Evolutionary conservation across 257 asterid species (phyloP).

Genomic region (Echium plantagineum): DNA sequence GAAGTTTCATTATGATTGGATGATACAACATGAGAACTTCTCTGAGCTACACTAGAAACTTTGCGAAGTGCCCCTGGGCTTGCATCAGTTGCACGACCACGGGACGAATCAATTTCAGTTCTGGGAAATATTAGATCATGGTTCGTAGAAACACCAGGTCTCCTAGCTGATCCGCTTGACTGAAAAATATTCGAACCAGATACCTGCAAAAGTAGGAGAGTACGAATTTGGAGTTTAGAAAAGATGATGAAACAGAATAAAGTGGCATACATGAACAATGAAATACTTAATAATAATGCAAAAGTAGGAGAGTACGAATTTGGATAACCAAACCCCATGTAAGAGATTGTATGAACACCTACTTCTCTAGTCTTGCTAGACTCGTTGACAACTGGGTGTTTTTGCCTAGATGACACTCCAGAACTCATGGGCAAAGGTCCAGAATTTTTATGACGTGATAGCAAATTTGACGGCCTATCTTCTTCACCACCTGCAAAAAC

Average conservation of each 20-base stretch:
- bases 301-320: no score
- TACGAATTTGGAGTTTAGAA: neutral
- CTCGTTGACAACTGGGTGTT: constrained; percentile 39
- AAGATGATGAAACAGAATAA: neutral
- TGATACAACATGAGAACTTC: constrained; percentile 44
- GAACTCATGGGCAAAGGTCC: constrained; percentile 30
- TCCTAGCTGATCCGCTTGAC: constrained; percentile 44
- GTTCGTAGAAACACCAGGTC: constrained; percentile 48
- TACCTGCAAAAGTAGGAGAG: constrained; percentile 26
- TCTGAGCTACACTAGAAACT: constrained; percentile 30
- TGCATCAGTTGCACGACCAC: constrained; percentile 36
- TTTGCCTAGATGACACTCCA: constrained; percentile 50
- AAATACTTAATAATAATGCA: neutral
- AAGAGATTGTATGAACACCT: constrained; percentile 5
- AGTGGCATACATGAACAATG: neutral
- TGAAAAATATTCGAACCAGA: constrained; percentile 32
- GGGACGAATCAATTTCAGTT: constrained; percentile 26
- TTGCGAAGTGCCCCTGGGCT: constrained; percentile 27
- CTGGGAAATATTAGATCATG: constrained; percentile 40
- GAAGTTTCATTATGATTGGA: constrained; percentile 44
- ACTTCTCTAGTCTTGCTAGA: constrained; percentile 46
- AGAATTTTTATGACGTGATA: constrained; percentile 34
- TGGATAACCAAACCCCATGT: neutral
- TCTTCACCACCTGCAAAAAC: constrained; percentile 60
- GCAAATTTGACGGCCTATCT: constrained; percentile 37